Evolutionary conservation across 192 early-diverging fungal genomes (phyloP).

Genomic region (Coemansia sp.): DNA sequence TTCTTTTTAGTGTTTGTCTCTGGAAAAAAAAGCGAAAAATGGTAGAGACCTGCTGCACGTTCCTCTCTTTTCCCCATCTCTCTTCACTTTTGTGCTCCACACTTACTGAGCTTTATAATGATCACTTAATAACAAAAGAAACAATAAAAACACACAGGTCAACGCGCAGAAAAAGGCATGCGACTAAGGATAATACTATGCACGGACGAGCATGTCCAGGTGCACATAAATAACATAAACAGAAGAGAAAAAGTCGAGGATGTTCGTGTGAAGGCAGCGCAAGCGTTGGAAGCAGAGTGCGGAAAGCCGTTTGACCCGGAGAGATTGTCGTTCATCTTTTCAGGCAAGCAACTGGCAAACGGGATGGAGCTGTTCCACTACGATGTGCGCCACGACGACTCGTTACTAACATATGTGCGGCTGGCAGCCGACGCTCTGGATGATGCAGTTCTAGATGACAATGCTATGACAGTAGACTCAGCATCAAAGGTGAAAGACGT

Average conservation of each 20-base stretch:
- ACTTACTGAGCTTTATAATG: no score
- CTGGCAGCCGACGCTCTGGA: background rate
- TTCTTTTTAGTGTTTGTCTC: no score
- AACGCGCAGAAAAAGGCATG: background rate
- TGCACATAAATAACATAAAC: constrained; percentile 13
- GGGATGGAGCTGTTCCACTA: constrained; percentile 51
- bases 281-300: background rate
- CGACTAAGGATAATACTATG: constrained; percentile 7
- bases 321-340: constrained; percentile 31
- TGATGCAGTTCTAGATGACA: background rate
- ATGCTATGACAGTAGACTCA: background rate
- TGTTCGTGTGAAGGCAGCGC: constrained; percentile 12
- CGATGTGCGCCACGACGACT: constrained; percentile 32
- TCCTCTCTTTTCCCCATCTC: no score
- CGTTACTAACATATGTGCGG: constrained; percentile 25
- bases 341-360: constrained; percentile 50
- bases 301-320: constrained; percentile 9
- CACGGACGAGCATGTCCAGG: constrained; percentile 6
- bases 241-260: constrained; percentile 20
- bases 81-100: no score
- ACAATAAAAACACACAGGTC: background rate
- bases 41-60: no score
- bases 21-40: no score
- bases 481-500: background rate
- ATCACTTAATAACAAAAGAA: background rate